These are phyloP conservation scores for Fusarium sulawesiense DNA, from an alignment of 2,329 filamentous ascomycete species.

Conservation along the genomic window DNA sequence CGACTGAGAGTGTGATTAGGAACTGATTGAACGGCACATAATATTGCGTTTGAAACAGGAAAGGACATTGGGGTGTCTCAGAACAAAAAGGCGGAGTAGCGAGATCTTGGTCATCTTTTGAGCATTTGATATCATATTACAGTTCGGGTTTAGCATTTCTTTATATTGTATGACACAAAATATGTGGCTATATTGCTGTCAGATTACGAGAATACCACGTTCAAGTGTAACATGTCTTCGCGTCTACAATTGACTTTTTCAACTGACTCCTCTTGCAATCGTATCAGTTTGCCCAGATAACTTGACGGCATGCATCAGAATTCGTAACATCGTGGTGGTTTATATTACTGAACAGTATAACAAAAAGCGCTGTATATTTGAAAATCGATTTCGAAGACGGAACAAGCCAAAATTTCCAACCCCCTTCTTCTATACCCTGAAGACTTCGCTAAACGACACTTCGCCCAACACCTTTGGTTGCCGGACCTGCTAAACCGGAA, in stretches of 20 bases:
- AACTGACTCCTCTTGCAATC: neutral
- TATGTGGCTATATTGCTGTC: constrained; percentile 6
- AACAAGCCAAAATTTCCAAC: neutral
- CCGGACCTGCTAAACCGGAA: neutral
- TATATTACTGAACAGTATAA: constrained; percentile 7
- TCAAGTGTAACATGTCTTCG: neutral
- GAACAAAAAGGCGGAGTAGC: constrained; percentile 22
- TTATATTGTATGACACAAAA: constrained; percentile 4
- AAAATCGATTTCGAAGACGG: neutral
- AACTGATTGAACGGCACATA: neutral
- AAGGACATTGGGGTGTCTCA: neutral
- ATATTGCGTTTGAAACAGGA: neutral
- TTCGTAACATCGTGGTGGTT: constrained; percentile 9
- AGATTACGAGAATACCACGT: constrained; percentile 11
- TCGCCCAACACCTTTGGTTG: neutral
- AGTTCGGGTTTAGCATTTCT: constrained; percentile 11
- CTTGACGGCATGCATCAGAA: neutral
- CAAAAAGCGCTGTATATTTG: constrained; percentile 8
- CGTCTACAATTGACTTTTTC: neutral
- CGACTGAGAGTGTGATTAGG: neutral
- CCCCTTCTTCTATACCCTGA: constrained; percentile 6
- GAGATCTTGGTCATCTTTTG: constrained; percentile 19
- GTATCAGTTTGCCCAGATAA: neutral
- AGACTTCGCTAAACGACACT: neutral
- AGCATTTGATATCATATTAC: constrained; percentile 37